phyloP scores from a whole-genome alignment of 1,284 basidiomycete species.

The Golubevia pallescens region DNA sequence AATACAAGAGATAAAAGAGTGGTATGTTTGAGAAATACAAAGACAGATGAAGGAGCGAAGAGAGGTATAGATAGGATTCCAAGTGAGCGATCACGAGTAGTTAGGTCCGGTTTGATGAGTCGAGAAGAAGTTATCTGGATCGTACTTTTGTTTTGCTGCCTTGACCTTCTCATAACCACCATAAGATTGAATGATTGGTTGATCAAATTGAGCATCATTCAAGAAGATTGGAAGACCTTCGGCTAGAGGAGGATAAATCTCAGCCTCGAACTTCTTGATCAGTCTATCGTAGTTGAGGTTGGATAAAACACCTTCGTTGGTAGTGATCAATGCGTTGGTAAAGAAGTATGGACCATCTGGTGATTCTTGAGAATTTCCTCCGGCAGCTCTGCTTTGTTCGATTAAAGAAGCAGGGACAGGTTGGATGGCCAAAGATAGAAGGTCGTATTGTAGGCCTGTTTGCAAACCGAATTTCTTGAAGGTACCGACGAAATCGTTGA shows the following conservation, averaged over 20 bases:
- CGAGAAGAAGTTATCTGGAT: slow-evolving; percentile 15
- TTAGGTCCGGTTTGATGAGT: not conserved
- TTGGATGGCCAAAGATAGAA: slow-evolving; percentile 12
- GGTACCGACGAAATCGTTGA: not conserved
- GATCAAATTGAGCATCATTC: slow-evolving; percentile 28
- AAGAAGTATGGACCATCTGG: slow-evolving; percentile 15
- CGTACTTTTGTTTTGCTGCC: slow-evolving; percentile 17
- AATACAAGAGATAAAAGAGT: too few species aligned
- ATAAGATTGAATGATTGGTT: slow-evolving; percentile 22
- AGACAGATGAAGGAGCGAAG: too few species aligned
- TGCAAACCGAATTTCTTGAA: slow-evolving; percentile 2
- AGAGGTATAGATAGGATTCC: too few species aligned
- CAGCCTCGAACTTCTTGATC: slow-evolving; percentile 6
- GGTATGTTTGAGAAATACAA: too few species aligned
- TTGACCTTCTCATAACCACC: slow-evolving; percentile 19
- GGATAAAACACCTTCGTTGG: not conserved
- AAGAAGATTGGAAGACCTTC: slow-evolving; percentile 29
- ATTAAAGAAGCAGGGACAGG: slow-evolving; percentile 8
- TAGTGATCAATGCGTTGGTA: slow-evolving; percentile 7
- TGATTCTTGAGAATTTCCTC: slow-evolving; percentile 23
- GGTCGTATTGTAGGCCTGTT: slow-evolving; percentile 3
- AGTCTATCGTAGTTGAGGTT: slow-evolving; percentile 6
- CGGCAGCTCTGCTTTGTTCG: slow-evolving; percentile 3
- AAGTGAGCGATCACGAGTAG: not conserved
- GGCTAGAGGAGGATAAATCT: not conserved